Evolutionary conservation across 2,329 filamentous ascomycete species (phyloP).

Genomic region (Penicillium sp.): DNA sequence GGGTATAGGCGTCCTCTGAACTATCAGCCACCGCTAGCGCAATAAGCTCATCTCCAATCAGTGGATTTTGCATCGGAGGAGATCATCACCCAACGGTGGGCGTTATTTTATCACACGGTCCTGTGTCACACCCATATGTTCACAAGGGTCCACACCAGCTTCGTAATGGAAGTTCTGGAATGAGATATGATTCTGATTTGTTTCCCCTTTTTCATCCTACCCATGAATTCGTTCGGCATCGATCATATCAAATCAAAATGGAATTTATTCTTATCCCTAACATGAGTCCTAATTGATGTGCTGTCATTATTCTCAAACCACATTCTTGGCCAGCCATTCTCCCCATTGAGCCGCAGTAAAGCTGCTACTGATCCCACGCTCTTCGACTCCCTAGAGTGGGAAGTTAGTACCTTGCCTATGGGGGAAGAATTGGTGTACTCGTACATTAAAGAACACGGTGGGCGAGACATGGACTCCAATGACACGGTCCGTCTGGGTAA

Average conservation of each 20-base stretch:
- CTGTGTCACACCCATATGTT: slow-evolving; percentile 16
- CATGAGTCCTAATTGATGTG: too few species aligned
- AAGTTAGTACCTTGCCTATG: slow-evolving; percentile 19
- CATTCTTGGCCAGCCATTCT: slow-evolving; percentile 68
- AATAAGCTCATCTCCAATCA: slow-evolving; percentile 23
- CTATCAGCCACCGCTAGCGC: slow-evolving; percentile 62
- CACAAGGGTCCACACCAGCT: slow-evolving; percentile 22
- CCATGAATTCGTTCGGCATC: too few species aligned
- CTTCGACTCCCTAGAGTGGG: slow-evolving; percentile 57
- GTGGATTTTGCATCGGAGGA: slow-evolving; percentile 9
- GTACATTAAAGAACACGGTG: slow-evolving; percentile 75
- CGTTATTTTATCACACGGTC: slow-evolving; percentile 14
- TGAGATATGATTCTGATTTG: slow-evolving; percentile 26
- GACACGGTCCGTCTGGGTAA: slow-evolving; percentile 53
- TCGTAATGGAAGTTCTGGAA: slow-evolving; percentile 27
- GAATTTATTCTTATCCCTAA: too few species aligned
- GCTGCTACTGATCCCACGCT: slow-evolving; percentile 68
- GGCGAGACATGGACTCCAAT: slow-evolving; percentile 85
- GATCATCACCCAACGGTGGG: too few species aligned
- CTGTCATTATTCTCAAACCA: slow-evolving; percentile 43
- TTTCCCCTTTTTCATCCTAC: too few species aligned
- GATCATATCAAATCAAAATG: not conserved
- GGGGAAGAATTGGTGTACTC: slow-evolving; percentile 5
- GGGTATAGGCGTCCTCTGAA: slow-evolving; percentile 71
- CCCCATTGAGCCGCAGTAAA: slow-evolving; percentile 79